A percentile compares a stretch with the other conserved stretches of the same genome.
These are phyloP conservation scores for Uromyces viciae-fabae DNA, from an alignment of 1,284 basidiomycete species.

Conservation along the genomic window DNA sequence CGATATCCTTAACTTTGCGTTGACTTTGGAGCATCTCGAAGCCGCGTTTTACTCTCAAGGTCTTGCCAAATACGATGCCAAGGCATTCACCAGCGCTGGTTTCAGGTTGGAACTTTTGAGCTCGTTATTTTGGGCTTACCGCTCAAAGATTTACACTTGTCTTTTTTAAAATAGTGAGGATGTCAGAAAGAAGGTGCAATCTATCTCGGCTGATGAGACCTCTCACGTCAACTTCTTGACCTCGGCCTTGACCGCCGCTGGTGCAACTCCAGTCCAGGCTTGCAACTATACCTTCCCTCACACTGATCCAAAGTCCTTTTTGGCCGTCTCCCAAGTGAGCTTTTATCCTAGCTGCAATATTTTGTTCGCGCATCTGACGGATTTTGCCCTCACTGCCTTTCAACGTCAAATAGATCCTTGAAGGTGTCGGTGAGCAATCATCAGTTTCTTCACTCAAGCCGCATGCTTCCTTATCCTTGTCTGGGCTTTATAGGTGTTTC, in stretches of 20 bases:
- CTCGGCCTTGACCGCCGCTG: constrained; percentile 58
- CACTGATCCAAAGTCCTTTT: constrained; percentile 61
- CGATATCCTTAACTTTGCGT: constrained; percentile 62
- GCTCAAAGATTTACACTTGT: neutral
- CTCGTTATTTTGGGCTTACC: neutral
- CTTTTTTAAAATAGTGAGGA: neutral
- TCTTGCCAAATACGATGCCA: constrained; percentile 49
- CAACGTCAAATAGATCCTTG: constrained; percentile 48
- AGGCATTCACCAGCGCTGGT: constrained; percentile 62
- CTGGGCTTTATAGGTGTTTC: constrained; percentile 35
- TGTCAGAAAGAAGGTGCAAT: constrained; percentile 46
- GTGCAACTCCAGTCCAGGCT: constrained; percentile 59
- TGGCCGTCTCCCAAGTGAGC: constrained; percentile 61
- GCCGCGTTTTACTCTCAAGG: constrained; percentile 61
- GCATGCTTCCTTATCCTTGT: neutral
- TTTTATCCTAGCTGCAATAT: no score
- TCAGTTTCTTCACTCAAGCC: neutral
- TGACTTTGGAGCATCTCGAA: constrained; percentile 69
- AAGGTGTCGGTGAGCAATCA: constrained; percentile 27
- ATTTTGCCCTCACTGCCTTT: neutral
- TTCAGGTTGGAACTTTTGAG: constrained; percentile 51
- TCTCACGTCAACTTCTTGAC: constrained; percentile 60
- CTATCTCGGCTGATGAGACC: constrained; percentile 64
- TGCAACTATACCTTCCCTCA: constrained; percentile 62
- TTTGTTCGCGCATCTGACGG: neutral